phyloP scores from a whole-genome alignment of 2,329 filamentous ascomycete species.

The Talaromyces sp. region DNA sequence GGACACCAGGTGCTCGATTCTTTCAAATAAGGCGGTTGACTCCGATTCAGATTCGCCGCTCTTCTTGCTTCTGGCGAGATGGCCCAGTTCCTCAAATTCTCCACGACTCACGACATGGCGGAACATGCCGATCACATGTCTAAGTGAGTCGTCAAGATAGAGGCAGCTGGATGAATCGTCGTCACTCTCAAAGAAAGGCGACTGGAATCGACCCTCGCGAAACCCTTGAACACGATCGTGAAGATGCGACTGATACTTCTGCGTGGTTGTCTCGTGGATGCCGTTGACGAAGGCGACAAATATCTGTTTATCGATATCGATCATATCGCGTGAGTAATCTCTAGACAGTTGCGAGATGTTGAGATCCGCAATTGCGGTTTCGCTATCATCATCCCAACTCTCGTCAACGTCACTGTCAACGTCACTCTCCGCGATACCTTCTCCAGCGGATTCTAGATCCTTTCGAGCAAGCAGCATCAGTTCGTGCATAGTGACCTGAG shows the following conservation, averaged over 20 bases:
- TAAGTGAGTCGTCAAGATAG: constrained; percentile 32
- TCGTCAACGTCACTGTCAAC: neutral
- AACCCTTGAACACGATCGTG: constrained; percentile 29
- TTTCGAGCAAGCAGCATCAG: constrained; percentile 30
- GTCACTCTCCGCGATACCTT: neutral
- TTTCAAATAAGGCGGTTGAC: constrained; percentile 23
- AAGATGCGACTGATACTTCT: constrained; percentile 30
- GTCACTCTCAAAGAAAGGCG: constrained; percentile 29
- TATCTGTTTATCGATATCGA: constrained; percentile 34
- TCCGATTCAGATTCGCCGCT: constrained; percentile 10
- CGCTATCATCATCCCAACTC: constrained; percentile 16
- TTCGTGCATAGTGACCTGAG: constrained; percentile 36
- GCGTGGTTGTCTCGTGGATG: constrained; percentile 30
- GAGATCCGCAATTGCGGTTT: constrained; percentile 14
- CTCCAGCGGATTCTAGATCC: constrained; percentile 4
- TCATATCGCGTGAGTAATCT: constrained; percentile 31
- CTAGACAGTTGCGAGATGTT: constrained; percentile 8
- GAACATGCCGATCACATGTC: constrained; percentile 37
- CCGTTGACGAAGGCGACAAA: constrained; percentile 40
- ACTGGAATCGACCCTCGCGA: constrained; percentile 24
- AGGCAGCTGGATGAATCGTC: constrained; percentile 28
- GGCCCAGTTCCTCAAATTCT: constrained; percentile 30
- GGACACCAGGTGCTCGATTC: constrained; percentile 30
- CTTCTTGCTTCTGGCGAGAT: constrained; percentile 20
- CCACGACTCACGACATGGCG: constrained; percentile 33